These are phyloP conservation scores for Artemisia argyi DNA, from an alignment of 129 eudicot genomes.

Conservation along the genomic window DNA sequence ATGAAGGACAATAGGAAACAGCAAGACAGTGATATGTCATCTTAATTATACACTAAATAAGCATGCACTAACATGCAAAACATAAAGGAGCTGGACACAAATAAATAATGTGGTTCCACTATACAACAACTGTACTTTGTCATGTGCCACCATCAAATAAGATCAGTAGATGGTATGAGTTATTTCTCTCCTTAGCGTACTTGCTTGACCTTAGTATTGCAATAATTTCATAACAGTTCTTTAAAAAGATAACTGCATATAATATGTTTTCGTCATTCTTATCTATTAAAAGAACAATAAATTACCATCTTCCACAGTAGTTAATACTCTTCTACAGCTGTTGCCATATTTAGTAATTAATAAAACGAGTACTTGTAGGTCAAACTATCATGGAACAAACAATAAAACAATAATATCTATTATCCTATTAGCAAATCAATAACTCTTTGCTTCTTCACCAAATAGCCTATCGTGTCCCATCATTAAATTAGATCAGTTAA, in stretches of 20 bases:
- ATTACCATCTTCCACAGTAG: neutral
- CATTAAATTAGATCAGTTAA: too few species aligned
- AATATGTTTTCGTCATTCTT: neutral
- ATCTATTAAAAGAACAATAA: neutral
- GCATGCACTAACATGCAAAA: neutral
- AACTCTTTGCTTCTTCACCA: too few species aligned
- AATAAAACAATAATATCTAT: too few species aligned
- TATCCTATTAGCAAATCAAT: too few species aligned
- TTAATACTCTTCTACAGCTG: conserved; percentile 13
- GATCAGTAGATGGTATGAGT: neutral
- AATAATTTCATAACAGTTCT: neutral
- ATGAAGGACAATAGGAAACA: neutral
- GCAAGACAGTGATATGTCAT: neutral
- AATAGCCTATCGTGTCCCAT: too few species aligned
- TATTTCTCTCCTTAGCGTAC: neutral
- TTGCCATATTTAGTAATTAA: conserved; percentile 7
- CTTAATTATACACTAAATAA: neutral
- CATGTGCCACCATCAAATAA: conserved; percentile 5
- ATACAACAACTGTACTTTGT: neutral
- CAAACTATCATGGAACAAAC: too few species aligned
- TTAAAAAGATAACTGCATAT: neutral
- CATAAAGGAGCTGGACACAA: neutral
- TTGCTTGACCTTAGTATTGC: conserved; percentile 12
- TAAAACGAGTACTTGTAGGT: neutral
- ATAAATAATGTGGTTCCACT: neutral